Evolutionary conservation across 192 early-diverging fungal genomes (phyloP).

Genomic region (Neocallimastix lanati): DNA sequence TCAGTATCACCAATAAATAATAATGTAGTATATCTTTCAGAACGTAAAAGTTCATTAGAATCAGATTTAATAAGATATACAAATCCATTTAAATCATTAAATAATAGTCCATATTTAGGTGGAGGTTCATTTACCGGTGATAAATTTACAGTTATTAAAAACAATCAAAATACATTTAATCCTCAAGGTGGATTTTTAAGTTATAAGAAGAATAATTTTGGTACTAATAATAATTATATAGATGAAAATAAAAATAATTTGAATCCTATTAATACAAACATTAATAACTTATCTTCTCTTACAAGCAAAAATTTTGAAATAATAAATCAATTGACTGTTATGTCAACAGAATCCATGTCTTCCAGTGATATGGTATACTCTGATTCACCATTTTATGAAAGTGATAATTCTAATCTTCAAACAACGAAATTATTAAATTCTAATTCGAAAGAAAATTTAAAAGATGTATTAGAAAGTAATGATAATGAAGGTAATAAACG

Average conservation of each 20-base stretch:
- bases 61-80: background rate
- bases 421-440: background rate
- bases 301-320: background rate
- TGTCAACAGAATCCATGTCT: background rate
- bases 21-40: background rate
- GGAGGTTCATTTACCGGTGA: background rate
- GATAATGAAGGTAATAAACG: background rate
- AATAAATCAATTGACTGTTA: background rate
- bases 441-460: background rate
- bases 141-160: background rate
- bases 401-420: background rate
- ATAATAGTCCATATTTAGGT: background rate
- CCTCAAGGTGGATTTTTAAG: background rate
- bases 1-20: background rate
- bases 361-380: background rate
- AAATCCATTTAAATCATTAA: background rate
- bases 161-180: background rate
- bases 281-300: background rate
- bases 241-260: background rate
- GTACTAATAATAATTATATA: background rate
- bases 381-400: background rate
- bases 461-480: background rate
- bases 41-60: background rate
- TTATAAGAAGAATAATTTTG: background rate
- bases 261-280: background rate